Base-by-base conservation (phyloP, 106 monocot species). In the Ottelia alismoides region DNA sequence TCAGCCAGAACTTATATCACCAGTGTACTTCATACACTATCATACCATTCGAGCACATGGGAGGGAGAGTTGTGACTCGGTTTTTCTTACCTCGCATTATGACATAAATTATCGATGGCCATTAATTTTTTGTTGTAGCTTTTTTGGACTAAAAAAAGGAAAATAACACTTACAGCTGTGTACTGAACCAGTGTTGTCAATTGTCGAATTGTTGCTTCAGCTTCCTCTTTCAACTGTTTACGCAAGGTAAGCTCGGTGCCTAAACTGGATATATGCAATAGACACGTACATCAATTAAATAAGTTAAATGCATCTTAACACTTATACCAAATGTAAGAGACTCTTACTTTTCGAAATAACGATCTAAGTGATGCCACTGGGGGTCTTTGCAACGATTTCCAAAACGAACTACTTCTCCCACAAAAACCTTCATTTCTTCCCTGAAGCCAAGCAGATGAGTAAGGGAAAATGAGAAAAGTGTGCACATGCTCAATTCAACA, bases 381-480 rank as follows among this genome's bases (percentile, higher is more conserved):
- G 87, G 87, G 73, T 88, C 82, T 65, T 88, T 88, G 52, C 82
- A 88, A 49, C 87, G 87, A 73, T 82, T 88, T 72, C 87, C 87
- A 61, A 88, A 88, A 25, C 87, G 78, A 27, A 88, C 72, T 30
- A 88, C 82, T 51, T 88, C 87, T 55, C 65, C 82, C 17, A 75
- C 69, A 61, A 88, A 88, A 47, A 88, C 68, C 65, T 82, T 92
- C 55, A 92, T 56, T 57, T 92, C 92, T 53, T 85, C 92, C 76
- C 85, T 92, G 72, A 40, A 40, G 53, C 47, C n/a, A n/a, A n/a
- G n/a, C n/a, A n/a, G n/a, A n/a, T n/a, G n/a, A n/a, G n/a, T n/a
- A n/a, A n/a, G n/a, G n/a, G 20, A 10, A 56, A 0, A 26, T 3
- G 0, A 2, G 27, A 56, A 0, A 20, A 56, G 29, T 20, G 3